These are phyloP conservation scores for Cercospora canescens DNA, from an alignment of 2,329 filamentous ascomycete species.

Conservation along the genomic window DNA sequence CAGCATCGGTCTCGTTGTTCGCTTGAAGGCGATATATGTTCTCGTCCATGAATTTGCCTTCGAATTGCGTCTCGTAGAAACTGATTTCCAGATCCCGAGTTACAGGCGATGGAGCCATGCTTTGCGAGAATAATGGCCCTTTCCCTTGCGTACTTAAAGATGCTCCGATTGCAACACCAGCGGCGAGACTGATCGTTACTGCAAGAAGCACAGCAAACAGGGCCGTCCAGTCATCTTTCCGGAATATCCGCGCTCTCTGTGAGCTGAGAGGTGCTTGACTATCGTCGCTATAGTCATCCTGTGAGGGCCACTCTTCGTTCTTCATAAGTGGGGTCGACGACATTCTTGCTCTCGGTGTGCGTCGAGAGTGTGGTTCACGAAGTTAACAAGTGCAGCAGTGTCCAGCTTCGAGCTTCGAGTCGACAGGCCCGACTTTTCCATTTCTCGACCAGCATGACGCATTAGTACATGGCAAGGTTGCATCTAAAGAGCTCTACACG, in stretches of 20 bases:
- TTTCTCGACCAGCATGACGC: neutral
- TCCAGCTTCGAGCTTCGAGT: neutral
- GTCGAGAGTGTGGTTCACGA: neutral
- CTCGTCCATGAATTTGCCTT: conserved; percentile 58
- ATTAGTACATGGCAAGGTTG: neutral
- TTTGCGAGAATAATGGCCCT: neutral
- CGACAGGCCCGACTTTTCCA: neutral
- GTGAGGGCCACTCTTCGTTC: conserved; percentile 10
- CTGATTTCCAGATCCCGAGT: conserved; percentile 20
- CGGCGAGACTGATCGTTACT: conserved; percentile 16
- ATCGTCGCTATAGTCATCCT: conserved; percentile 17
- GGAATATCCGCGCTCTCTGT: neutral
- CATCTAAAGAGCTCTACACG: conserved; percentile 7
- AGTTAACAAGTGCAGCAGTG: neutral
- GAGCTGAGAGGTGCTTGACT: conserved; percentile 4
- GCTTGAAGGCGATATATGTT: conserved; percentile 54
- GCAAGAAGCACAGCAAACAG: conserved; percentile 14
- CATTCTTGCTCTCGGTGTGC: conserved; percentile 2
- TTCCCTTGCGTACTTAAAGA: conserved; percentile 6
- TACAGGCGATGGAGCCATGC: conserved; percentile 16
- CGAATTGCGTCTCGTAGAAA: conserved; percentile 43
- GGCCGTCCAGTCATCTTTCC: conserved; percentile 13
- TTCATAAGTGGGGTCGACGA: conserved; percentile 15
- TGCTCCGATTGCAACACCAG: conserved; percentile 13
- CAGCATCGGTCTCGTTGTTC: conserved; percentile 50